Percentiles rank a stretch among this genome's conserved stretches.
Conservation (phyloP, 208 protist species). For the Acanthamoeba polyphaga region DNA sequence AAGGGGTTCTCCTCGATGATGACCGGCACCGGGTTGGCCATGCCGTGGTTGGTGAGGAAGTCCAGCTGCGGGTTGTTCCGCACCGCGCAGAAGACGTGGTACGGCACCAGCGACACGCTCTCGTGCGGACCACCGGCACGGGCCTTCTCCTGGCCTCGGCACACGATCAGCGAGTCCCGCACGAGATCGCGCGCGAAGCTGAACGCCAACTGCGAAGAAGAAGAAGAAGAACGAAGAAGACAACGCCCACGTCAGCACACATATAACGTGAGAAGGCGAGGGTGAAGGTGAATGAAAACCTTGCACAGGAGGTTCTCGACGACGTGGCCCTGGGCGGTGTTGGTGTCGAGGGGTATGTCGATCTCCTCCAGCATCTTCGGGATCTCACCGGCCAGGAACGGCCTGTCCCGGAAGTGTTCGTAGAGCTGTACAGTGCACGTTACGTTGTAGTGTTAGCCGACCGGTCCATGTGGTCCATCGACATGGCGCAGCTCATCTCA, state of each 20-base stretch:
- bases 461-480: too few species aligned
- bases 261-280: background rate
- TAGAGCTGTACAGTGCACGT: background rate
- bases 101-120: constrained; percentile 34
- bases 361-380: constrained; percentile 43
- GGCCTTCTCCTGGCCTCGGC: constrained; percentile 26
- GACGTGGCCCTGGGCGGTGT: background rate
- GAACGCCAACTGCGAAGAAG: background rate
- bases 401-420: background rate
- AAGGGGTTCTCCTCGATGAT: constrained; percentile 22
- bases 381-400: background rate
- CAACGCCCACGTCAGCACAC: background rate
- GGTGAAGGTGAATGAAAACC: background rate
- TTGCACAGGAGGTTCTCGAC: constrained; percentile 43
- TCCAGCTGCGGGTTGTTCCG: constrained; percentile 7
- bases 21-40: constrained; percentile 15
- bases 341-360: background rate
- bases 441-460: too few species aligned
- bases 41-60: constrained; percentile 35
- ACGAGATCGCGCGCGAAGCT: constrained; percentile 13
- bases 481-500: too few species aligned
- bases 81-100: constrained; percentile 14
- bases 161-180: constrained; percentile 5
- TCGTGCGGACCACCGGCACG: background rate
- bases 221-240: background rate